Base-by-base conservation (phyloP, 2,329 filamentous ascomycete species). In the Penicillium sp. region DNA sequence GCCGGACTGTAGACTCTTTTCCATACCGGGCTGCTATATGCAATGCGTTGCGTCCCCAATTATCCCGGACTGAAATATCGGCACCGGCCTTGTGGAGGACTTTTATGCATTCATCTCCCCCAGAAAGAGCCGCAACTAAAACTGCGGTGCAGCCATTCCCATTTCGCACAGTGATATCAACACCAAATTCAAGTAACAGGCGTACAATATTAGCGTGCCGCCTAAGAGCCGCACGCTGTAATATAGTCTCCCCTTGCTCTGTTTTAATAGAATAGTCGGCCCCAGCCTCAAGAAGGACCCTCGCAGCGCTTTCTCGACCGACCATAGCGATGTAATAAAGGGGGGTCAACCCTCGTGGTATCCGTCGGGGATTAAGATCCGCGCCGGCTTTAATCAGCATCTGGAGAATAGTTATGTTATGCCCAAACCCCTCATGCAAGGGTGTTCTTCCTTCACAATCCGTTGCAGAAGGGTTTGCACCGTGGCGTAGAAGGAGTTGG, bases 1-100 rank as follows among this genome's bases (percentile, higher is more conserved):
- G 25, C 6, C 25, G 25, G 25, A 28, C 25, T 28, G 25, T 28
- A 28, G 25, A 28, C 25, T 28, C 25, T 1, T 6, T 28, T 28
- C 25, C 25, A 4, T 4, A 4, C 4, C 25, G 25, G 6, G 25
- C 25, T 28, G 25, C 25, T 28, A 28, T 28, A 28, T 28, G 25
- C 25, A 28, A 28, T 5, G 25, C 25, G 25, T 6, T 28, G 25
- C 25, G 25, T 28, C 2, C 25, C 4, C 6, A 28, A 28, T 28
- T 28, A 28, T 28, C 25, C 25, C 25, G 4, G 25, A 28, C 67
- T 3, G 80, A 76, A 1, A 87, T 76, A 0, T 75, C 73, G 2
- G 85, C 59, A 2, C 85, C 87, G 55, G 82, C 86, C 2, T 75
- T 75, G 37, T 88, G 79, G 34, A 82, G 81, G 11, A 80, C 83